Evolutionary conservation across 2,329 filamentous ascomycete genomes (phyloP).

Genomic region (Parastagonospora avenae): DNA sequence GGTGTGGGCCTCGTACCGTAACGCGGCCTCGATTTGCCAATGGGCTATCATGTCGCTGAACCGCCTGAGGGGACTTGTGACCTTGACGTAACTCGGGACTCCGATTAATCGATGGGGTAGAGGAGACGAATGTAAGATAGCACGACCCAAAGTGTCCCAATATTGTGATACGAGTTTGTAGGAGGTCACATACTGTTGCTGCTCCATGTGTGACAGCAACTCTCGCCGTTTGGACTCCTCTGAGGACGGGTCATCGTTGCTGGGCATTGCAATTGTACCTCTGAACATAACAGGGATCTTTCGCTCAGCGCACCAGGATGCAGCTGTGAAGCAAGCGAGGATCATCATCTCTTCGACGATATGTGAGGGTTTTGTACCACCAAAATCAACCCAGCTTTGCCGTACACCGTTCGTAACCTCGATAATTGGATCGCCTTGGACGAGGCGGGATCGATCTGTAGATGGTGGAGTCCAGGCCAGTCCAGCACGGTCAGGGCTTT

Average conservation of each 20-base stretch:
- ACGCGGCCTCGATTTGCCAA: slow-evolving; percentile 68
- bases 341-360: slow-evolving; percentile 57
- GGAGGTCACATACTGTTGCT: slow-evolving; percentile 45
- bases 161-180: slow-evolving; percentile 50
- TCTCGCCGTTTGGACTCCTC: slow-evolving; percentile 39
- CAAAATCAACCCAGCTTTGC: slow-evolving; percentile 10
- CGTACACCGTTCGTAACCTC: slow-evolving; percentile 25
- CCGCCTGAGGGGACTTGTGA: slow-evolving; percentile 65
- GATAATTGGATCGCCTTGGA: slow-evolving; percentile 54
- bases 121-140: slow-evolving; percentile 54
- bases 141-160: slow-evolving; percentile 47
- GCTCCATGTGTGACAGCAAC: slow-evolving; percentile 43
- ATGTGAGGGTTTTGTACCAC: slow-evolving; percentile 26
- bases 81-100: slow-evolving; percentile 60
- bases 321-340: slow-evolving; percentile 58
- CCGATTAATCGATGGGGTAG: slow-evolving; percentile 58
- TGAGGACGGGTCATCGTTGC: slow-evolving; percentile 9
- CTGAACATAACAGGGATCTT: slow-evolving; percentile 58
- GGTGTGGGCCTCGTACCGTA: slow-evolving; percentile 60
- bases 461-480: slow-evolving; percentile 51
- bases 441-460: slow-evolving; percentile 41
- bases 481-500: slow-evolving; percentile 33
- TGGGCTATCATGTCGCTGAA: slow-evolving; percentile 66
- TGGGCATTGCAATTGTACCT: slow-evolving; percentile 42
- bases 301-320: slow-evolving; percentile 58